Evolutionary conservation across 257 asterid species (phyloP).

Genomic region (Solanum ossicruentum): DNA sequence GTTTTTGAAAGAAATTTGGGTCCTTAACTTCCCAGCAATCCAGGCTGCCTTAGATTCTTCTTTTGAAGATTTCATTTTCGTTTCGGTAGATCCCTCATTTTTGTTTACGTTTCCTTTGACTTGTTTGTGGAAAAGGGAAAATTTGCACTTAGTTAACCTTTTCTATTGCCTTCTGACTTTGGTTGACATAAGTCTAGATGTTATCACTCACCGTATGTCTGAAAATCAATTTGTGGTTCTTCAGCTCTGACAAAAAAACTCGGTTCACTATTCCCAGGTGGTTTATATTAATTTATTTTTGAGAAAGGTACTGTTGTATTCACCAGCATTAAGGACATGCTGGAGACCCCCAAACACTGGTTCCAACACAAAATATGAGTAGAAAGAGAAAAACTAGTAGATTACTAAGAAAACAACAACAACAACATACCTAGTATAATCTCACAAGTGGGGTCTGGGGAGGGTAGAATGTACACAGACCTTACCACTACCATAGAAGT

Average conservation of each 20-base stretch:
- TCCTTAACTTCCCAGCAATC: background rate
- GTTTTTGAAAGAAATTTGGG: background rate
- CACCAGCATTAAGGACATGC: too few species aligned
- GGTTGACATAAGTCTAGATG: background rate
- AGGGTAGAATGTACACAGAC: too few species aligned
- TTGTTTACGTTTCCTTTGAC: background rate
- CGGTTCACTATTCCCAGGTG: background rate
- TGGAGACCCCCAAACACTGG: too few species aligned
- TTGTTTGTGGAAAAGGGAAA: background rate
- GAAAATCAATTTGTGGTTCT: background rate
- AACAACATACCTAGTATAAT: too few species aligned
- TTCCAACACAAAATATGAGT: too few species aligned
- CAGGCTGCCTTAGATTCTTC: background rate
- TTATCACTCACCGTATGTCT: background rate
- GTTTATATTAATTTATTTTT: background rate
- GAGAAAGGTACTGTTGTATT: too few species aligned
- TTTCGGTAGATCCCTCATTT: background rate
- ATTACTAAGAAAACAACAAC: too few species aligned
- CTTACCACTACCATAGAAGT: too few species aligned
- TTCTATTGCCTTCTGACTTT: background rate
- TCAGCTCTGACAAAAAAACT: background rate
- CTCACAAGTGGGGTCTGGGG: too few species aligned
- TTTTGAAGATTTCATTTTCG: background rate
- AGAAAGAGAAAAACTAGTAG: too few species aligned
- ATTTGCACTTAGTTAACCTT: background rate